Evolutionary conservation across 2,329 filamentous ascomycete species (phyloP).

Genomic region (Fusarium sp.): DNA sequence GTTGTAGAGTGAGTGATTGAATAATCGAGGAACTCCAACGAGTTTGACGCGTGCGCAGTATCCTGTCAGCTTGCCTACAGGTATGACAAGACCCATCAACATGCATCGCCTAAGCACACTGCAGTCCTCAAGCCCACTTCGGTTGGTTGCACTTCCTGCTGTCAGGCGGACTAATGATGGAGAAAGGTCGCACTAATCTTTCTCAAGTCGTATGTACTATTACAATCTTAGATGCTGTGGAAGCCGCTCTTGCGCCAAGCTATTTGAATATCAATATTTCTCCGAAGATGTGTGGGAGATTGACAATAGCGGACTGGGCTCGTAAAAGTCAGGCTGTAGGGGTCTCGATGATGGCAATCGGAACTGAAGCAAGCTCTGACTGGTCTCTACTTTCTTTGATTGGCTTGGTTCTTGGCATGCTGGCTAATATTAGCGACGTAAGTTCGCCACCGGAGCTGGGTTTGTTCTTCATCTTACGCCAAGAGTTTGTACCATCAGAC

Average conservation of each 20-base stretch:
- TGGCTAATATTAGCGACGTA: constrained; percentile 30
- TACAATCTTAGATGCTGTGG: constrained; percentile 1
- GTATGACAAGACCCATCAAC: constrained; percentile 30
- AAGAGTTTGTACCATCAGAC: constrained; percentile 11
- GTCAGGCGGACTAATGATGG: constrained; percentile 8
- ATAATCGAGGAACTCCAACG: constrained; percentile 1
- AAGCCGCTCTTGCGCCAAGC: not conserved
- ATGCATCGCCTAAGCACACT: constrained; percentile 17
- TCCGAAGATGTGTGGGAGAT: not conserved
- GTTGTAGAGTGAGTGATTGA: constrained; percentile 5
- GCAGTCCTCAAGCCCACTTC: constrained; percentile 7
- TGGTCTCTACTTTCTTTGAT: constrained; percentile 16
- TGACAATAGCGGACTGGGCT: not conserved
- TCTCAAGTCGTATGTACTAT: not conserved
- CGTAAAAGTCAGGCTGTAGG: constrained; percentile 7
- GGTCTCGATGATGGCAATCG: constrained; percentile 26
- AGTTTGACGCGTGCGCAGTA: constrained; percentile 1
- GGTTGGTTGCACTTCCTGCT: constrained; percentile 22
- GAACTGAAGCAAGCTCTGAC: constrained; percentile 17
- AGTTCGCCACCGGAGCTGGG: constrained; percentile 37
- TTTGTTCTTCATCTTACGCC: constrained; percentile 21
- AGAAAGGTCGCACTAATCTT: constrained; percentile 13
- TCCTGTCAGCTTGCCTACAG: not conserved
- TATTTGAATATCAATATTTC: not conserved
- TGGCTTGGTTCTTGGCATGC: constrained; percentile 24